A percentile compares a stretch with the other conserved stretches of the same genome.
These are phyloP conservation scores for Yamadazyma kitorensis DNA, from an alignment of 805 yeast genomes.

Conservation along the genomic window DNA sequence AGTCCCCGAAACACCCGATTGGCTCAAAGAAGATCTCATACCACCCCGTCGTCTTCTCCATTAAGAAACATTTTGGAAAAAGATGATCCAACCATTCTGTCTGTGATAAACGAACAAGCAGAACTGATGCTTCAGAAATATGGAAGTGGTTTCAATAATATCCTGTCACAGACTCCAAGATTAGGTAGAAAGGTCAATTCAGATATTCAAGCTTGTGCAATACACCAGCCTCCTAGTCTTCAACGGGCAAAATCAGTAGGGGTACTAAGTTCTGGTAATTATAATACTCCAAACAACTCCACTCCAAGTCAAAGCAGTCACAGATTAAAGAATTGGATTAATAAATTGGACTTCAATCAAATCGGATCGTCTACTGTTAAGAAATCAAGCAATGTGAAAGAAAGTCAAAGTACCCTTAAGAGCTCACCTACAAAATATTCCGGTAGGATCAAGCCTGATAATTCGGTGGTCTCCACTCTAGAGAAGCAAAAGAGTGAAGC, in stretches of 20 bases:
- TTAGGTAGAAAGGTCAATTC: conserved; percentile 34
- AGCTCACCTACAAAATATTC: conserved; percentile 4
- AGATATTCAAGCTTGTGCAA: conserved; percentile 15
- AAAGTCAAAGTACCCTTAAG: conserved; percentile 5
- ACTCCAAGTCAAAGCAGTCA: background rate
- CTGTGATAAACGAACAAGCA: conserved; percentile 30
- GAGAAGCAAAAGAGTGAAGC: no score
- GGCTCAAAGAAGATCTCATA: conserved; percentile 9
- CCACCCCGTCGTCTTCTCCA: conserved; percentile 42
- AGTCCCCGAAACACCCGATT: conserved; percentile 37
- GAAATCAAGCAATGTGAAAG: background rate
- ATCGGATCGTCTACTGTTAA: conserved; percentile 15
- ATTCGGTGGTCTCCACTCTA: no score
- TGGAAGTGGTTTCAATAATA: conserved; percentile 33
- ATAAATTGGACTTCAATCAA: conserved; percentile 14
- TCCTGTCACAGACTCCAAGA: conserved; percentile 27
- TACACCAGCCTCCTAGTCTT: conserved; percentile 31
- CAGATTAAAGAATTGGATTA: conserved; percentile 24
- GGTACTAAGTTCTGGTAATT: background rate
- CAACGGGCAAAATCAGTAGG: conserved; percentile 38
- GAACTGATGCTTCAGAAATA: conserved; percentile 41
- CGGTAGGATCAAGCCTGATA: no score
- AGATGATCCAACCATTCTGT: conserved; percentile 9
- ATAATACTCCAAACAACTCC: no score
- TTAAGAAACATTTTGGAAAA: conserved; percentile 21